These are phyloP conservation scores for Phytophthora pluvialis DNA, from an alignment of 352 stramenopile genomes.

Conservation along the genomic window DNA sequence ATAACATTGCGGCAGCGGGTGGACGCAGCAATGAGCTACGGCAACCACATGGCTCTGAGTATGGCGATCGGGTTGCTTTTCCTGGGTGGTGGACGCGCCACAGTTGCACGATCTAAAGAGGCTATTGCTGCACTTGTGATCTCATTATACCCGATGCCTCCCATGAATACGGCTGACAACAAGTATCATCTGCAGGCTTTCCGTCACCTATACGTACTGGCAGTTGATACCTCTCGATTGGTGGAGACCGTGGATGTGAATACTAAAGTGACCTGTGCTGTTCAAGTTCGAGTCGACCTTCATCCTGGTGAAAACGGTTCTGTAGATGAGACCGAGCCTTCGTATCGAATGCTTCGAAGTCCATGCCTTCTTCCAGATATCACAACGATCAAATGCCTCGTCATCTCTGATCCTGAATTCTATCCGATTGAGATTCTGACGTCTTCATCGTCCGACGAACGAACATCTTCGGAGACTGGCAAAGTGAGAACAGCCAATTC, in stretches of 20 bases:
- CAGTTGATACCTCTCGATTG: constrained; percentile 73
- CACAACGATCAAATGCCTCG: constrained; percentile 57
- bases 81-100: constrained; percentile 93
- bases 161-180: constrained; percentile 94
- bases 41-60: constrained; percentile 95
- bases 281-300: constrained; percentile 58
- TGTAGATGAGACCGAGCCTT: constrained; percentile 15
- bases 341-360: constrained; percentile 47
- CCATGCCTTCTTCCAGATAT: constrained; percentile 80
- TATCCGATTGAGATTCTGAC: constrained; percentile 78
- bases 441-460: constrained; percentile 7
- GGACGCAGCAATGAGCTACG: constrained; percentile 91
- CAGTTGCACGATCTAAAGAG: constrained; percentile 86
- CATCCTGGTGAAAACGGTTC: constrained; percentile 8
- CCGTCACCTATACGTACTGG: constrained; percentile 92
- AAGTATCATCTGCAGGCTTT: constrained; percentile 91
- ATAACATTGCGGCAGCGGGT: constrained; percentile 82
- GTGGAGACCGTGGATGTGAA: constrained; percentile 84
- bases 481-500: constrained; percentile 55
- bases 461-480: constrained; percentile 1
- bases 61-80: constrained; percentile 97
- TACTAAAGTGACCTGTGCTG: constrained; percentile 48
- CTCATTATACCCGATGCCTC: constrained; percentile 95
- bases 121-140: constrained; percentile 95
- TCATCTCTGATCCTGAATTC: constrained; percentile 52